phyloP scores from a whole-genome alignment of 2,329 filamentous ascomycete genomes.

The Diaporthe citri region DNA sequence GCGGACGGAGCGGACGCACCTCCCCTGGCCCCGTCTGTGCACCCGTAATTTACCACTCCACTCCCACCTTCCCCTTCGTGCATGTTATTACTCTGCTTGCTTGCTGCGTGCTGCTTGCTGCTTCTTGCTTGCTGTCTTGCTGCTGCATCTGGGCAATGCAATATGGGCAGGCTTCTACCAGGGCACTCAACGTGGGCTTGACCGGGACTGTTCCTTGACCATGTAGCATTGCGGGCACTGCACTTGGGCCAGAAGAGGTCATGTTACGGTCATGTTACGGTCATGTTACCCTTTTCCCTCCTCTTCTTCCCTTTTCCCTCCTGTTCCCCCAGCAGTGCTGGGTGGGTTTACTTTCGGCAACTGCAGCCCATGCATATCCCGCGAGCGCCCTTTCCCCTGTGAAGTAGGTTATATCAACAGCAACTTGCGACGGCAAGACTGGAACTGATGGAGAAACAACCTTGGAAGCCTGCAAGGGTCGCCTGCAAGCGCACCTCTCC shows the following conservation, averaged over 20 bases:
- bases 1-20: not conserved
- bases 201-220: not conserved
- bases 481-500: not conserved
- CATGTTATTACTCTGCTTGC: not conserved
- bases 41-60: constrained; percentile 17
- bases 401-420: constrained; percentile 9
- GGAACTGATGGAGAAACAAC: not conserved
- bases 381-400: constrained; percentile 6
- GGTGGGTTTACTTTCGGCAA: constrained; percentile 7
- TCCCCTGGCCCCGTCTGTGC: constrained; percentile 1
- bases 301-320: not conserved
- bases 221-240: constrained; percentile 2
- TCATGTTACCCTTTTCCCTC: not conserved
- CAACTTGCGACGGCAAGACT: not conserved
- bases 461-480: constrained; percentile 9
- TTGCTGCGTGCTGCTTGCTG: not conserved
- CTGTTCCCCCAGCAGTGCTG: not conserved
- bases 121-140: not conserved
- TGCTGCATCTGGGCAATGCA: not conserved
- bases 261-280: not conserved
- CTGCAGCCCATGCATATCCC: constrained; percentile 14
- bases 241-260: not conserved
- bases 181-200: not conserved
- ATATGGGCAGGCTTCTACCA: too few species aligned
- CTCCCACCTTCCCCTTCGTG: constrained; percentile 21